These are phyloP conservation scores for Alternaria sp. DNA, from an alignment of 2,329 filamentous ascomycete genomes.

Conservation along the genomic window DNA sequence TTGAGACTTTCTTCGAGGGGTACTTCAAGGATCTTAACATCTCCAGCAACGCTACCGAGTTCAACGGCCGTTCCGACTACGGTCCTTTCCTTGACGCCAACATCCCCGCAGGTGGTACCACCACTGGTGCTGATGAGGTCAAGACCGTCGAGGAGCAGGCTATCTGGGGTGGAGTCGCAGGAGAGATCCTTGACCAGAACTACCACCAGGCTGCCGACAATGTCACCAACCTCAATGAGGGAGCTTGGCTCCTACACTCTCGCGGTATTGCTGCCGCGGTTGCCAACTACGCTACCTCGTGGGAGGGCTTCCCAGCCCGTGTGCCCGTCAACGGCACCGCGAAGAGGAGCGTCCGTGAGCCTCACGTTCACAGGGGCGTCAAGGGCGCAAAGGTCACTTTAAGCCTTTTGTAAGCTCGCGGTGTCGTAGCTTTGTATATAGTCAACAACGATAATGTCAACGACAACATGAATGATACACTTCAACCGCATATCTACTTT, in stretches of 20 bases:
- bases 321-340: neutral
- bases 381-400: neutral
- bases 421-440: neutral
- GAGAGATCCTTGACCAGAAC: slow-evolving; percentile 22
- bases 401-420: neutral
- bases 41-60: slow-evolving; percentile 40
- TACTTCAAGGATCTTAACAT: slow-evolving; percentile 38
- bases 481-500: neutral
- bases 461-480: neutral
- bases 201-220: slow-evolving; percentile 47
- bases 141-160: slow-evolving; percentile 46
- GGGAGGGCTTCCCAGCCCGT: slow-evolving; percentile 37
- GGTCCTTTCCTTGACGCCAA: slow-evolving; percentile 44
- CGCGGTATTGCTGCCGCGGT: slow-evolving; percentile 46
- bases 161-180: slow-evolving; percentile 41
- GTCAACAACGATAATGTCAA: neutral
- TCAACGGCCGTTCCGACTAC: slow-evolving; percentile 50
- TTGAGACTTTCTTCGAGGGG: slow-evolving; percentile 43
- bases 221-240: slow-evolving; percentile 41
- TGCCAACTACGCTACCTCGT: slow-evolving; percentile 37
- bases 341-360: slow-evolving; percentile 9
- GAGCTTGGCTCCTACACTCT: slow-evolving; percentile 37
- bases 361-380: neutral
- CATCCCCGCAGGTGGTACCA: slow-evolving; percentile 46
- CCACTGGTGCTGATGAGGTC: slow-evolving; percentile 47